A percentile compares a stretch with the other conserved stretches of the same genome.
phyloP scores from a whole-genome alignment of 1,284 basidiomycete species.

The Naganishia albida region DNA sequence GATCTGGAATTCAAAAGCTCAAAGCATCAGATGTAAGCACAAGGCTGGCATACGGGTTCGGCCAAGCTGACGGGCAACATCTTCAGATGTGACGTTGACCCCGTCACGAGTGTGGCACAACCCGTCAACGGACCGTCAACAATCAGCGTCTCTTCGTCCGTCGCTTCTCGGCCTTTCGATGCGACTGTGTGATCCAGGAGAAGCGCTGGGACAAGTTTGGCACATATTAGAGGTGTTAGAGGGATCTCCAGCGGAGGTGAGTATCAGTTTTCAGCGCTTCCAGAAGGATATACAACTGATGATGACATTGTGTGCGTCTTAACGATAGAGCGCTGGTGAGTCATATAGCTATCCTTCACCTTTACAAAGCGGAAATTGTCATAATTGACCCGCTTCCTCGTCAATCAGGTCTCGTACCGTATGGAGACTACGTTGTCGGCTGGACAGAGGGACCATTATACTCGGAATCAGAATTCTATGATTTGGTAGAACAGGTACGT shows the following conservation, averaged over 20 bases:
- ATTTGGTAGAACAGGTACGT: conserved; percentile 82
- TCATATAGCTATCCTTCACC: not conserved
- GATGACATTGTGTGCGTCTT: not conserved
- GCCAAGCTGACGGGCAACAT: conserved; percentile 10
- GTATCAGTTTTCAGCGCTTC: conserved; percentile 4
- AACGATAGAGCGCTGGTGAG: conserved; percentile 16
- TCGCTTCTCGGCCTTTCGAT: conserved; percentile 89
- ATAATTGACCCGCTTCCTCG: conserved; percentile 1
- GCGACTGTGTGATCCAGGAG: conserved; percentile 84
- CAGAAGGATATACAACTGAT: not conserved
- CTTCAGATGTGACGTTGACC: conserved; percentile 73
- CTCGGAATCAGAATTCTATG: conserved; percentile 96
- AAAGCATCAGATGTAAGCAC: conserved; percentile 75
- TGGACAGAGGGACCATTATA: conserved; percentile 92
- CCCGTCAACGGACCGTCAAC: conserved; percentile 25
- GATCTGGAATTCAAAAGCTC: conserved; percentile 88
- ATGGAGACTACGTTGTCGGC: conserved; percentile 85
- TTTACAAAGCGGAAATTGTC: not conserved
- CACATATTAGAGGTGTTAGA: conserved; percentile 96
- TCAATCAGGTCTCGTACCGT: conserved; percentile 70
- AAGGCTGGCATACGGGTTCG: not conserved
- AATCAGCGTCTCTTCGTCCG: conserved; percentile 48
- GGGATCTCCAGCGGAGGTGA: conserved; percentile 84
- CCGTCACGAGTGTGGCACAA: conserved; percentile 77
- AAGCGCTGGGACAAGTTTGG: conserved; percentile 90